These are phyloP conservation scores for Entomophthora muscae DNA, from an alignment of 371 early-diverging fungal genomes.

Conservation along the genomic window DNA sequence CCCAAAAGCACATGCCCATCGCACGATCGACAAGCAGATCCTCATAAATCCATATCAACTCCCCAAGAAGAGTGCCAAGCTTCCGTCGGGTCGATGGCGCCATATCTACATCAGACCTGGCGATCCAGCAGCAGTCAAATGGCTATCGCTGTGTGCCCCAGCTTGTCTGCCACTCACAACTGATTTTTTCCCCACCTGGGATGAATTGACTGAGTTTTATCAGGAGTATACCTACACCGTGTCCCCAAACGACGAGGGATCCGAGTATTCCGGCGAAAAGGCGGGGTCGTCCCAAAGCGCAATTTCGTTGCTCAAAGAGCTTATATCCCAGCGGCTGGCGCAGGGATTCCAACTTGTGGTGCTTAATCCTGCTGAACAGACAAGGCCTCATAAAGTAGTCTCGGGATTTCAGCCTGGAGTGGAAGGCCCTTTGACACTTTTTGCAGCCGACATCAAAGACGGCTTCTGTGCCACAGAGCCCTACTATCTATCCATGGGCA, in stretches of 20 bases:
- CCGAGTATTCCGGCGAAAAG: constrained; percentile 10
- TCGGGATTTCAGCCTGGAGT: constrained; percentile 2
- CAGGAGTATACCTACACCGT: constrained; percentile 66
- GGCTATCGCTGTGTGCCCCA: constrained; percentile 77
- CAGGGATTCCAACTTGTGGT: constrained; percentile 90
- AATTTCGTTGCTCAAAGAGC: constrained; percentile 55
- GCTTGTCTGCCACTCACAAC: constrained; percentile 89
- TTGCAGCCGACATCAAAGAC: constrained; percentile 1
- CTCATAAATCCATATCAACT: constrained; percentile 59
- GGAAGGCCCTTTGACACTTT: neutral
- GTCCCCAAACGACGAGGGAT: constrained; percentile 42
- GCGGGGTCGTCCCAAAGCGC: constrained; percentile 17
- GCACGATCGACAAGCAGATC: constrained; percentile 14
- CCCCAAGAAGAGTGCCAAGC: constrained; percentile 26
- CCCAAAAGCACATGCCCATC: neutral
- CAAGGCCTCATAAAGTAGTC: constrained; percentile 4
- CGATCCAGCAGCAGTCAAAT: constrained; percentile 27
- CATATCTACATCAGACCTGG: constrained; percentile 43
- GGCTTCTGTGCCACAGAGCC: constrained; percentile 13
- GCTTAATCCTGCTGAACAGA: constrained; percentile 6
- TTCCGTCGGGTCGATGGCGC: constrained; percentile 62
- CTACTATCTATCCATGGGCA: constrained; percentile 63
- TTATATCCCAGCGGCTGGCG: constrained; percentile 74
- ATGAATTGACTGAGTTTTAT: constrained; percentile 51
- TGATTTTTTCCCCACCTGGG: constrained; percentile 61